Conservation (phyloP, 805 yeast species). For the Wickerhamiella azyma region DNA sequence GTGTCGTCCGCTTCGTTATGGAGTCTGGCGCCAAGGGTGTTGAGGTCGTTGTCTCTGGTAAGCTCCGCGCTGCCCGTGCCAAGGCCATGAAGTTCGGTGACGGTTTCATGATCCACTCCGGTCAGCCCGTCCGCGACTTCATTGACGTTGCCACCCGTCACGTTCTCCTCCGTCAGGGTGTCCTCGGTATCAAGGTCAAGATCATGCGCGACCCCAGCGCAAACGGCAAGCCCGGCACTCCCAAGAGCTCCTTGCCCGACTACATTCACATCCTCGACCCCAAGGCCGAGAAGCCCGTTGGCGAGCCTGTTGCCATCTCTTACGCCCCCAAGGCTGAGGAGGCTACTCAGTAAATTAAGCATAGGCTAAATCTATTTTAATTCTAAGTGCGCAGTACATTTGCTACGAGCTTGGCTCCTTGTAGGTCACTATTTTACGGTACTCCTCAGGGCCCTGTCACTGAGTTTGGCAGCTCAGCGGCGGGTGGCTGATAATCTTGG, state of each 20-base stretch:
- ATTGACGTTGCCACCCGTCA: constrained; percentile 98
- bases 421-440: too few relatives aligned
- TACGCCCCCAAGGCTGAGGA: constrained; percentile 29
- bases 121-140: constrained; percentile 99
- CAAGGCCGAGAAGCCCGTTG: constrained; percentile 57
- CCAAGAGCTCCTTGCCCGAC: constrained; percentile 67
- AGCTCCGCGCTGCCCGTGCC: constrained; percentile 99
- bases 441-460: too few relatives aligned
- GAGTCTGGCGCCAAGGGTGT: constrained; percentile 99
- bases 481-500: too few relatives aligned
- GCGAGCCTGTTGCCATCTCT: constrained; percentile 68
- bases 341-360: constrained; percentile 8
- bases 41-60: constrained; percentile 99
- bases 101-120: constrained; percentile 99
- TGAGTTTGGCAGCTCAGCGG: too few relatives aligned
- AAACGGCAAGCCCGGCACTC: constrained; percentile 27
- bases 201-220: constrained; percentile 93
- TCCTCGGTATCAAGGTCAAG: constrained; percentile 97
- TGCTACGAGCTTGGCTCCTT: not conserved
- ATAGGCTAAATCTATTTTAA: constrained; percentile 1
- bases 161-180: constrained; percentile 99
- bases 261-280: constrained; percentile 85
- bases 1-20: constrained; percentile 99
- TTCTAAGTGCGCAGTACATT: not conserved
- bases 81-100: constrained; percentile 99